These are phyloP conservation scores for Penicillium sp. DNA, from an alignment of 2,329 filamentous ascomycete species.

Conservation along the genomic window DNA sequence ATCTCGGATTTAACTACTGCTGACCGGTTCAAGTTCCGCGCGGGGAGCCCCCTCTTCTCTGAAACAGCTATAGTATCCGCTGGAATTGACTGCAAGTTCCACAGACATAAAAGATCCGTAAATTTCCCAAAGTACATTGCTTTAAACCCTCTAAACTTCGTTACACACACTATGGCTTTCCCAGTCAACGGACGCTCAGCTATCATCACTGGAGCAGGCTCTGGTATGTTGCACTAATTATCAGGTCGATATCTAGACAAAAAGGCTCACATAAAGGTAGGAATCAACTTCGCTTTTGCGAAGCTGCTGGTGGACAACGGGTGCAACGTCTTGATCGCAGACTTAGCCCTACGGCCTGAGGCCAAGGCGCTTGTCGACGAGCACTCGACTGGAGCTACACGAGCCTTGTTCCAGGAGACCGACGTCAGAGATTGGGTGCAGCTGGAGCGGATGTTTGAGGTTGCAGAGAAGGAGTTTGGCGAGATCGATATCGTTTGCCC, in stretches of 20 bases:
- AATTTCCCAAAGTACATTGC: background rate
- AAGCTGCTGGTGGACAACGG: slow-evolving; percentile 41
- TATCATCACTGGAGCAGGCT: slow-evolving; percentile 53
- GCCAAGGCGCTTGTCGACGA: slow-evolving; percentile 40
- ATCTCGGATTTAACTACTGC: slow-evolving; percentile 9
- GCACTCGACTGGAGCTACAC: slow-evolving; percentile 30
- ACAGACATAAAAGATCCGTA: slow-evolving; percentile 9
- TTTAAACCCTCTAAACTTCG: background rate
- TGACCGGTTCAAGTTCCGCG: slow-evolving; percentile 12
- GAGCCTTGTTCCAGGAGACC: slow-evolving; percentile 44
- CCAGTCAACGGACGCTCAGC: slow-evolving; percentile 47
- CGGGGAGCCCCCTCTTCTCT: slow-evolving; percentile 8
- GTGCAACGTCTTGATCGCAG: slow-evolving; percentile 46
- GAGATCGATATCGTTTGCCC: slow-evolving; percentile 46
- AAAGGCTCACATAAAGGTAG: slow-evolving; percentile 22
- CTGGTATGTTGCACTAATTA: slow-evolving; percentile 36
- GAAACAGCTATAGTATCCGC: slow-evolving; percentile 14
- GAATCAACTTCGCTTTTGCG: slow-evolving; percentile 46
- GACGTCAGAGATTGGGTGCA: slow-evolving; percentile 49
- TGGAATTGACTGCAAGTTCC: slow-evolving; percentile 12
- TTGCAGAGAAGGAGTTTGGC: slow-evolving; percentile 47
- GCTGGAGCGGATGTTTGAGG: slow-evolving; percentile 47
- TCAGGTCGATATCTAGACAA: background rate
- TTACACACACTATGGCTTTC: slow-evolving; percentile 31
- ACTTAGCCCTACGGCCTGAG: slow-evolving; percentile 43